Percentiles rank a stretch among this genome's conserved stretches.
phyloP scores from a whole-genome alignment of 352 stramenopile genomes.

The Hyaloperonospora brassicae region DNA sequence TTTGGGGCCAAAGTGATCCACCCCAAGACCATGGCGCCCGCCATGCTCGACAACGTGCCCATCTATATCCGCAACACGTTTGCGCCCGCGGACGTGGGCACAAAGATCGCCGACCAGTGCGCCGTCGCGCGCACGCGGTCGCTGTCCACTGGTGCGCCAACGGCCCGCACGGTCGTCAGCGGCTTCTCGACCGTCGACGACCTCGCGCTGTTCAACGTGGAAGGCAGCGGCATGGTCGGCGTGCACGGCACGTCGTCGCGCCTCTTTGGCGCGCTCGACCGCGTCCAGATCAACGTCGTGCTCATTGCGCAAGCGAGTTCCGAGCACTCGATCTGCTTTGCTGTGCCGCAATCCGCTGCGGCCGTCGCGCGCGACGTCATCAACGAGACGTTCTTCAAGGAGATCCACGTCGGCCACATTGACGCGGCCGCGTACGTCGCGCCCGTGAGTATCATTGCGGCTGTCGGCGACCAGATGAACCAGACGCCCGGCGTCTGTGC shows the following conservation, averaged over 20 bases:
- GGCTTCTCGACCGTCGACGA: constrained; percentile 92
- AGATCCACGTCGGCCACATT: constrained; percentile 79
- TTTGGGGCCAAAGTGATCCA: constrained; percentile 98
- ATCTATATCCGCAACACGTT: constrained; percentile 98
- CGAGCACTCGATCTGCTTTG: constrained; percentile 94
- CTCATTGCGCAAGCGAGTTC: constrained; percentile 92
- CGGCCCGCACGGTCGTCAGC: constrained; percentile 68
- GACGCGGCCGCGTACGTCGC: constrained; percentile 78
- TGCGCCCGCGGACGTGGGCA: constrained; percentile 75
- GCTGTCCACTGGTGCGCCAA: constrained; percentile 50
- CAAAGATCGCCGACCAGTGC: constrained; percentile 64
- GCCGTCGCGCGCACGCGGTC: constrained; percentile 51
- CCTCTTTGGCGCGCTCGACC: constrained; percentile 89
- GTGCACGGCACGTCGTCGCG: constrained; percentile 89
- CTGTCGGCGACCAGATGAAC: constrained; percentile 93
- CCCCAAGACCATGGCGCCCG: constrained; percentile 93
- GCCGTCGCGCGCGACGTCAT: constrained; percentile 64
- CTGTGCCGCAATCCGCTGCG: constrained; percentile 71
- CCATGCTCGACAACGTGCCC: constrained; percentile 87
- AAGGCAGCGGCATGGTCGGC: constrained; percentile 92
- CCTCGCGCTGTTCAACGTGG: constrained; percentile 93
- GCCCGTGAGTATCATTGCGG: constrained; percentile 92
- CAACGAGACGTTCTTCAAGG: constrained; percentile 83
- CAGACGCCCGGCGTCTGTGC: constrained; percentile 87
- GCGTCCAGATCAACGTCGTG: constrained; percentile 89